Base-by-base conservation (phyloP, 306 rosid genomes). In the Quercus engelmannii region DNA sequence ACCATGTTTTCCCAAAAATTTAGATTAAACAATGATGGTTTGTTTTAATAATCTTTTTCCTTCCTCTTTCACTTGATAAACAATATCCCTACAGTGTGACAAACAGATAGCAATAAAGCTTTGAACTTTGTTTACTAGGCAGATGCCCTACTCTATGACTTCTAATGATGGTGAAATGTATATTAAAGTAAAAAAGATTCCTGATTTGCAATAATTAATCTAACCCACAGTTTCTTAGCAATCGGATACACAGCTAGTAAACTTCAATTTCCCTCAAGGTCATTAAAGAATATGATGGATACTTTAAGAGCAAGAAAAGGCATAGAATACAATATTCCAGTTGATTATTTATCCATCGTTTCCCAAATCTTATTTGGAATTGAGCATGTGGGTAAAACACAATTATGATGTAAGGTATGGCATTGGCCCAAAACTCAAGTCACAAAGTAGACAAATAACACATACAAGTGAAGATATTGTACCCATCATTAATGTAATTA, bases 251-350 rank as follows among this genome's bases (percentile, higher is more conserved):
- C 49, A 41, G 55, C 56, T 57, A 33, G 74, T 14, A 35, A 33
- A 46, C 56, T 70, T 63, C 61, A 64, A 17, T 55, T 15, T 31
- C 77, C 74, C 55, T 76, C 79, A 67, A 35, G 33, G 12, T 41
- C 61, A 23, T 69, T 68, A 68, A 4, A 28, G 87, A 85, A 64
- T 79, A 87, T 89, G 63, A 88, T 90, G 84, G 79, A 84, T 70
- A 26, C 91, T 91, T 88, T 75, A 78, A 82, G 51, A n/a, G 38
- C 78, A 91, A 86, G 91, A 87, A 80, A 82, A 83, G 73, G 20
- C 35, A 76, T 55, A 26, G 26, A 73, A 73, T 65, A 59, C 33
- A 73, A 74, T 51, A 82, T 76, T 61, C 56, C 57, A 51, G 69
- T 35, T 74, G 71, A 81, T 73, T 23, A 30, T 43, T 49, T 61